Conservation (phyloP, 2,329 filamentous ascomycete species). For the Cytospora piceicola region DNA sequence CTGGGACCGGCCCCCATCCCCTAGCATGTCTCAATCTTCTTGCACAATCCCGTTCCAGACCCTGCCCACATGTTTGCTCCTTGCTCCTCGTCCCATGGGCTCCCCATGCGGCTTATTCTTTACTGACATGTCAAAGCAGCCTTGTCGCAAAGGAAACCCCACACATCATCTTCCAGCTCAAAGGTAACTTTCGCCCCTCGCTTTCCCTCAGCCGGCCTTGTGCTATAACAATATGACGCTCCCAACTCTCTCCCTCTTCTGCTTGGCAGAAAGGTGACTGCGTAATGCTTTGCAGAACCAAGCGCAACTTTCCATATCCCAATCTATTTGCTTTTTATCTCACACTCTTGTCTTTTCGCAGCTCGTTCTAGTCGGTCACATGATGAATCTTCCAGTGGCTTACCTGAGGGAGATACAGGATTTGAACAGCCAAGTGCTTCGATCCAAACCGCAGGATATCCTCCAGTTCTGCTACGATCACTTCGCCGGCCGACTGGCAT, state of each 20-base stretch:
- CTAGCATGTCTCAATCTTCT: conserved; percentile 30
- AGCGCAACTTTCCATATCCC: conserved; percentile 10
- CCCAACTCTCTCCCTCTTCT: background rate
- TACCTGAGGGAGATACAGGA: conserved; percentile 66
- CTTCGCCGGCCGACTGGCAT: conserved; percentile 67
- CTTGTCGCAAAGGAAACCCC: conserved; percentile 27
- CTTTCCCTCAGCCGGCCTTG: conserved; percentile 3
- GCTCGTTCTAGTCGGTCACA: conserved; percentile 21
- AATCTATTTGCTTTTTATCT: conserved; percentile 12
- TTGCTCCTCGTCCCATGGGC: conserved; percentile 3
- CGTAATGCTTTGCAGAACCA: background rate
- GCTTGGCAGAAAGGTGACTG: background rate
- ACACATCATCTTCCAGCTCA: conserved; percentile 21
- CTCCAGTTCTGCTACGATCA: conserved; percentile 73
- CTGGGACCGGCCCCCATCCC: conserved; percentile 14
- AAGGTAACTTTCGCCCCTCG: conserved; percentile 25
- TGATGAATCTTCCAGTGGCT: conserved; percentile 55
- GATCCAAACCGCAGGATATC: conserved; percentile 63
- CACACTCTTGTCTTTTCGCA: conserved; percentile 16
- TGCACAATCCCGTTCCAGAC: conserved; percentile 16
- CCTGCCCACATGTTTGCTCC: conserved; percentile 12
- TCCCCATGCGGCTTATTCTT: conserved; percentile 18
- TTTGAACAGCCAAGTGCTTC: conserved; percentile 64
- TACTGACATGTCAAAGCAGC: conserved; percentile 29
- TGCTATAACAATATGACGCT: conserved; percentile 9